These are phyloP conservation scores for Monilinia laxa DNA, from an alignment of 2,329 filamentous ascomycete genomes.

Conservation along the genomic window DNA sequence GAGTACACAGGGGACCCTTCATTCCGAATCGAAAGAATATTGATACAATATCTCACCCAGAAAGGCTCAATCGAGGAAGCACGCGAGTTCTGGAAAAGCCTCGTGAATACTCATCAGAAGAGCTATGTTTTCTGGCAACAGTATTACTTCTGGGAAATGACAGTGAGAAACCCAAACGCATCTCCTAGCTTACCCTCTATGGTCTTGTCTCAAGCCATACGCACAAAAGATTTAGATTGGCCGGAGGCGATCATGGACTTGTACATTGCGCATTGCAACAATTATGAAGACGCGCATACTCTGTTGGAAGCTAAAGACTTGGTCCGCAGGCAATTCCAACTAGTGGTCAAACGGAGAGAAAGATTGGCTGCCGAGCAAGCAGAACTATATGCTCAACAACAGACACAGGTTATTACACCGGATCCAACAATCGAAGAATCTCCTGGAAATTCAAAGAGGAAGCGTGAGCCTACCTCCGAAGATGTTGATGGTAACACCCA, in stretches of 20 bases:
- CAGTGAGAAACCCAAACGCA: conserved; percentile 41
- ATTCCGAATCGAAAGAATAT: conserved; percentile 85
- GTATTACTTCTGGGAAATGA: conserved; percentile 90
- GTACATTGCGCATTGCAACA: conserved; percentile 79
- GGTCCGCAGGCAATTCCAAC: conserved; percentile 66
- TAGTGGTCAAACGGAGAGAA: conserved; percentile 62
- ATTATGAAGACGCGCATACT: conserved; percentile 78
- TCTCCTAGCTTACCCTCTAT: conserved; percentile 73
- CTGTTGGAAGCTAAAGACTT: conserved; percentile 73
- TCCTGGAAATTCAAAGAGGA: conserved; percentile 60
- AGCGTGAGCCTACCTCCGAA: conserved; percentile 61
- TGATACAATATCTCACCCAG: conserved; percentile 88
- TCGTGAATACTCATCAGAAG: conserved; percentile 67
- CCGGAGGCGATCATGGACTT: conserved; percentile 74
- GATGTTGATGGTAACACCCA: conserved; percentile 51
- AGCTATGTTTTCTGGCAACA: conserved; percentile 92
- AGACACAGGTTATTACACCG: conserved; percentile 37
- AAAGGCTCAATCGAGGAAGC: conserved; percentile 76
- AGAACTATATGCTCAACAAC: conserved; percentile 48
- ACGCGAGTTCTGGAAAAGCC: conserved; percentile 71
- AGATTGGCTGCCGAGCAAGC: conserved; percentile 63
- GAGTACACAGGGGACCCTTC: conserved; percentile 82
- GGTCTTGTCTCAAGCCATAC: conserved; percentile 70
- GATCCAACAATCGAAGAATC: conserved; percentile 34
- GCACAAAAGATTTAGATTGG: conserved; percentile 65